Percentiles rank a stretch among this genome's conserved stretches.
These are phyloP conservation scores for Geotrichum histeridarum DNA, from an alignment of 1,139 yeast genomes.

Conservation along the genomic window DNA sequence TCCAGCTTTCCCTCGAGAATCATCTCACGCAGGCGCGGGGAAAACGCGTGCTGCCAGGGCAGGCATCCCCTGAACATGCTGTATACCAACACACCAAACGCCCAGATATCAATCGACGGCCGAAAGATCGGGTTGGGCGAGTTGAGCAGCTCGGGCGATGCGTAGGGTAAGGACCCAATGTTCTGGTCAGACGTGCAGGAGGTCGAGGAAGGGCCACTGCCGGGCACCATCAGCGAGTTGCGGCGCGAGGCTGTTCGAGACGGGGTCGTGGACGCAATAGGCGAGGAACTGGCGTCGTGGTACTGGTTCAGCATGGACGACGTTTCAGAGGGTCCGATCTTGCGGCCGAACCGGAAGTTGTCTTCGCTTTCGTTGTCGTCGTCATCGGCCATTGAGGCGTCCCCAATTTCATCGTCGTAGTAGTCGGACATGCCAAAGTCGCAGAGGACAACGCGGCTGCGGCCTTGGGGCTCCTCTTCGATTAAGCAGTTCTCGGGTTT, in stretches of 20 bases:
- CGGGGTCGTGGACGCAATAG: background rate
- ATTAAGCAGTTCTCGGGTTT: conserved; percentile 81
- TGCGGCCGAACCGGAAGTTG: conserved; percentile 29
- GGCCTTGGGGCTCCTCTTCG: conserved; percentile 38
- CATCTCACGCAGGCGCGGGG: conserved; percentile 69
- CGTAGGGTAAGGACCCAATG: conserved; percentile 88
- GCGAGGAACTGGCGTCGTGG: conserved; percentile 13
- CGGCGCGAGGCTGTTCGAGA: conserved; percentile 10
- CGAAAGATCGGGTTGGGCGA: conserved; percentile 59
- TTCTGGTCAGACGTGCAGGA: conserved; percentile 22
- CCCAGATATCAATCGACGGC: conserved; percentile 84
- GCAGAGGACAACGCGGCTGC: conserved; percentile 45
- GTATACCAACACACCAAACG: conserved; percentile 72
- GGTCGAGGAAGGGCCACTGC: conserved; percentile 18
- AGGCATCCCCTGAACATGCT: conserved; percentile 68
- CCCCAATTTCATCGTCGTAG: conserved; percentile 26
- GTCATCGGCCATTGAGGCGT: background rate
- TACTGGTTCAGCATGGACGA: conserved; percentile 28
- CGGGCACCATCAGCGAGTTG: conserved; percentile 5
- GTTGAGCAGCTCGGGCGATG: conserved; percentile 72
- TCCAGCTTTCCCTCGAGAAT: conserved; percentile 66
- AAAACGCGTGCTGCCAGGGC: conserved; percentile 79
- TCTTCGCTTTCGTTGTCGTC: conserved; percentile 8
- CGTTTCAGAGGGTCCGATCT: conserved; percentile 31
- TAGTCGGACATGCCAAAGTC: conserved; percentile 80